Conservation (phyloP, 1,284 basidiomycete genomes). For the Cutaneotrichosporon mucoides region DNA sequence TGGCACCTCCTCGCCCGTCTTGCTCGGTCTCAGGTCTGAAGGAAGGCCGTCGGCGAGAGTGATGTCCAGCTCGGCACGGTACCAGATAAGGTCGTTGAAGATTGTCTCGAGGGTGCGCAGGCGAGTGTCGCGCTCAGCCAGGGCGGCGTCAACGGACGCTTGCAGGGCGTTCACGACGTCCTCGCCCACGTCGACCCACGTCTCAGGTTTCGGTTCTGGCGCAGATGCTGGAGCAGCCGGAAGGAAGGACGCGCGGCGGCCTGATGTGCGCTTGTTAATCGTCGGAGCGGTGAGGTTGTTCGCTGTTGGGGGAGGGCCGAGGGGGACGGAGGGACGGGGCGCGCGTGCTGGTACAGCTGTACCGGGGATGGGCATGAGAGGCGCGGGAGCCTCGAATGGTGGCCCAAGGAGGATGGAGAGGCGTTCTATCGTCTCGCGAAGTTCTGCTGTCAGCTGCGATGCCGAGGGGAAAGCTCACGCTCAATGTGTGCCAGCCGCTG, state of each 20-base stretch:
- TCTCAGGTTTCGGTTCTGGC: slow-evolving; percentile 1
- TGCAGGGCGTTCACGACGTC: slow-evolving; percentile 34
- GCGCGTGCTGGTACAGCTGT: slow-evolving; percentile 3
- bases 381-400: slow-evolving; percentile 34
- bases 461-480: slow-evolving; percentile 14
- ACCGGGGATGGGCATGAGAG: slow-evolving; percentile 34
- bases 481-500: slow-evolving; percentile 35
- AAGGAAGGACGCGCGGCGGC: slow-evolving; percentile 2
- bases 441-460: slow-evolving; percentile 12
- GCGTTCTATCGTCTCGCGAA: slow-evolving; percentile 20
- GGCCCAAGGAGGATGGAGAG: slow-evolving; percentile 37
- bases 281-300: slow-evolving; percentile 11
- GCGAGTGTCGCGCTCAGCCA: slow-evolving; percentile 36
- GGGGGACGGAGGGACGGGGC: neutral
- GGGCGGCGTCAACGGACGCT: slow-evolving; percentile 25
- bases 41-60: slow-evolving; percentile 30
- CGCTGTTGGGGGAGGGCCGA: neutral
- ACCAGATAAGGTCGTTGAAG: slow-evolving; percentile 41
- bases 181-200: slow-evolving; percentile 38
- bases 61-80: slow-evolving; percentile 42
- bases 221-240: neutral
- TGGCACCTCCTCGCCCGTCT: slow-evolving; percentile 29
- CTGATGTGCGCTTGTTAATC: slow-evolving; percentile 14
- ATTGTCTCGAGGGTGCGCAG: slow-evolving; percentile 29
- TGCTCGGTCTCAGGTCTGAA: slow-evolving; percentile 28